Evolutionary conservation across 768 basidiomycete genomes (phyloP).

Genomic region (button mushroom (Agaricus bisporus)): DNA sequence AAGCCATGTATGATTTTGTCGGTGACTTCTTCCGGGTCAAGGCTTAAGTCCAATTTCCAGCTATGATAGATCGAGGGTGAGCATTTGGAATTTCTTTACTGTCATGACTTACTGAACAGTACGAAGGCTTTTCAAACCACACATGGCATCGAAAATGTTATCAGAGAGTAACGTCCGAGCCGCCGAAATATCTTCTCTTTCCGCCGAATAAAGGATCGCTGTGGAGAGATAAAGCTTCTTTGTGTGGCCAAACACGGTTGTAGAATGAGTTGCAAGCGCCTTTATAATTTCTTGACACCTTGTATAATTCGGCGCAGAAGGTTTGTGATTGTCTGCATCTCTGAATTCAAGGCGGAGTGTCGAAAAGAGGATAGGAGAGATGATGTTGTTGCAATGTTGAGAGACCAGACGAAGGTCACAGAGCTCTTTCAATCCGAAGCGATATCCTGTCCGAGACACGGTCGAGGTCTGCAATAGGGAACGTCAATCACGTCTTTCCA

Average conservation of each 20-base stretch:
- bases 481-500: not conserved
- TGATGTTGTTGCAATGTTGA: not conserved
- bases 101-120: not conserved
- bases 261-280: not conserved
- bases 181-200: not conserved
- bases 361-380: not conserved
- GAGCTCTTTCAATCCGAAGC: not conserved
- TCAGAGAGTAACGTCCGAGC: not conserved
- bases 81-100: too few relatives aligned
- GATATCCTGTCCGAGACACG: too few relatives aligned
- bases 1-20: too few relatives aligned
- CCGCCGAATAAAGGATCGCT: not conserved
- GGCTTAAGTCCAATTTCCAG: too few relatives aligned
- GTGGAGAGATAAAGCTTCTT: not conserved
- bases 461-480: too few relatives aligned
- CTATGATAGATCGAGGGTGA: too few relatives aligned
- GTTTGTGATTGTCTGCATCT: not conserved
- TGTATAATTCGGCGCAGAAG: not conserved
- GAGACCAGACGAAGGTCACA: slow-evolving; percentile 5
- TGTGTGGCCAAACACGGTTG: not conserved
- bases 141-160: slow-evolving; percentile 1
- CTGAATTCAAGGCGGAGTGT: not conserved
- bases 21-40: too few relatives aligned
- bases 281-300: slow-evolving; percentile 5
- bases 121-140: not conserved